Evolutionary conservation across 305 asterid species (phyloP), one percentile per base, ranked within the genome.

Genomic region (Nicotiana rustica): DNA sequence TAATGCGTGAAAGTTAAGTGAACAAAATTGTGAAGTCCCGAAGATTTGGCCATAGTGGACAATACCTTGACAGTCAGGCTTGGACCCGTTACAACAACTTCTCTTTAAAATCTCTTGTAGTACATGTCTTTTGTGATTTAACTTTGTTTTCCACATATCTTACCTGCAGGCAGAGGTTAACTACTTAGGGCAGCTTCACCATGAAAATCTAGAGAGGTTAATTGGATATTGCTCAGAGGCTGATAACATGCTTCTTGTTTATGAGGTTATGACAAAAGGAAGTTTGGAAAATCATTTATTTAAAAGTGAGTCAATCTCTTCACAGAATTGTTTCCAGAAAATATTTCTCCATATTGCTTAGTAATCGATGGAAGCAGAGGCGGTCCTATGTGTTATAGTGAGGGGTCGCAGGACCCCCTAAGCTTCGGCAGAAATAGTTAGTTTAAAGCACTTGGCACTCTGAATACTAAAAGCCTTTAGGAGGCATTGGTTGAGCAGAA

Each of bases 261-360:
- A 94, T 10, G 98, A 94, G 82, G 93, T 90, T 88, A 91, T 94
- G 98, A 88, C 97, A 1, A 92, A 85, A 86, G 98, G 97, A 76
- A 86, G 97, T 87, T 87, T 94, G 88, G 98, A 94, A 85, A 94
- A 92, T 83, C 98, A 94, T 78, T 86, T 94, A 21, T 94, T 94
- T 21, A 90, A 90, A 79, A 92, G 97, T 94, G 87, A 90, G 95
- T 83, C 2, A 0, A 17, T 62, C 18, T 35, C n/a, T 38, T 60
- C 73, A n/a, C 19, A 18, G 6, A 3, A 3, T 10, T 3, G 19
- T 29, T 19, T 19, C 67, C 33, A 8, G 5, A n/a, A 17, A 59
- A 59, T 52, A 14, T 57, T 57, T 57, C 21, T 15, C 10, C 21
- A 57, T 10, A 57, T 2, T 25, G 29, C 29, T 25, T 25, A 25